Evolutionary conservation across 2,329 filamentous ascomycete species (phyloP).

Genomic region (Aspergillus fischeri): DNA sequence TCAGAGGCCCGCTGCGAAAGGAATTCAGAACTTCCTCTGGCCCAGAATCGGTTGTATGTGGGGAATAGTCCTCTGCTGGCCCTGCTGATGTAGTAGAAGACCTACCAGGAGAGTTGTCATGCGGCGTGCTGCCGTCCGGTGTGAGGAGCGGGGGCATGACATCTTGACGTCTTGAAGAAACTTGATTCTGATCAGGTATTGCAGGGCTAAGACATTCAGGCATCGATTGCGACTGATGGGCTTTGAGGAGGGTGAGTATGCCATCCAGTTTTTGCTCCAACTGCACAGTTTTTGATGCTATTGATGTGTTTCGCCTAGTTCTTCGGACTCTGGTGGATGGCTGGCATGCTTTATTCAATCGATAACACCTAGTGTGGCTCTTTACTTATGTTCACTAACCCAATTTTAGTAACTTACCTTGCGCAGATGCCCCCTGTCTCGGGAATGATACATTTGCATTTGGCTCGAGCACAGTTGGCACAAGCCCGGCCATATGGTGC

Average conservation of each 20-base stretch:
- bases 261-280: slow-evolving; percentile 18
- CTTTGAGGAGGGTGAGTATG: slow-evolving; percentile 16
- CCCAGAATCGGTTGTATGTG: not conserved
- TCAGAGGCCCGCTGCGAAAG: slow-evolving; percentile 3
- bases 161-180: not conserved
- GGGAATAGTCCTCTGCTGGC: no score
- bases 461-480: slow-evolving; percentile 38
- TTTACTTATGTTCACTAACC: not conserved
- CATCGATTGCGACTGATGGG: not conserved
- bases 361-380: slow-evolving; percentile 29
- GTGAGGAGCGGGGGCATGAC: not conserved
- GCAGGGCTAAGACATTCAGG: not conserved
- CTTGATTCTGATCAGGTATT: not conserved
- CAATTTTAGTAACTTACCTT: slow-evolving; percentile 3
- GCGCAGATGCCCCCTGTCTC: slow-evolving; percentile 14
- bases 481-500: slow-evolving; percentile 37
- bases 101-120: not conserved
- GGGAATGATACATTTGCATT: slow-evolving; percentile 42
- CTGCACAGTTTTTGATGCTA: slow-evolving; percentile 7
- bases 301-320: not conserved
- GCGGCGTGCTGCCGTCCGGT: not conserved
- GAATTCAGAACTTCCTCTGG: slow-evolving; percentile 3
- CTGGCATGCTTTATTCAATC: slow-evolving; percentile 36
- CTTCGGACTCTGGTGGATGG: slow-evolving; percentile 30
- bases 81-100: not conserved